Evolutionary conservation across 495 filamentous ascomycete species (phyloP), one percentile per base, ranked within the genome.

Genomic region (Neurospora sp.): DNA sequence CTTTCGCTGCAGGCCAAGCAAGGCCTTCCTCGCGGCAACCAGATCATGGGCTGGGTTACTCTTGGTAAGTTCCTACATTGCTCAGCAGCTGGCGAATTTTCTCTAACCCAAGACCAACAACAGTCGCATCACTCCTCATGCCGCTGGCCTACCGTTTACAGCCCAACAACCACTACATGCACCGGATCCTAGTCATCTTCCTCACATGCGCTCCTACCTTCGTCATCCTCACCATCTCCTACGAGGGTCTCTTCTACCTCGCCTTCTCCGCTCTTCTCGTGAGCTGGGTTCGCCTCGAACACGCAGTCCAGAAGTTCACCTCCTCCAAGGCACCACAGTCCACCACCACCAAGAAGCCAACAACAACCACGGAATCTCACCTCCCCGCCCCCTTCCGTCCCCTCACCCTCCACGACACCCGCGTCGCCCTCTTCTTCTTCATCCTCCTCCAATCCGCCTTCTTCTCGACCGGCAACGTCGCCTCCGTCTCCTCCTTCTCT

Each of bases 391-490:
- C 83, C 59, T 94, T 92, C 84, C 92, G 94, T 37, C 81, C 90
- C 2, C 86, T 98, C 37, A 90, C 87, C 35, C 87, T 98, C 41
- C 86, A 91, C 40, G 95, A 98, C 82, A 89, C 90, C 38, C 93
- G 96, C 54, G 90, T 96, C 40, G 90, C 94, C 11, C 86, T 98
- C 23, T 98, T 98, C 87, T 98, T 98, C 88, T 90, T 98, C 78
- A 93, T 92, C 78, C 88, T 99, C 14, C 87, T 99, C 18, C 95
- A 98, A 82, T 92, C 94, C 31, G 96, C 92, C 42, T 99, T 99
- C 85, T 99, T 99, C 87, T 91, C 91, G 83, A 97, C 94, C 3
- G 96, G 96, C 75, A 99, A 99, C 83, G 90, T 99, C 70, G 96
- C 96, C 6, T 97, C 94, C 6, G 82, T 99, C 72, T 97, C 94